These are phyloP conservation scores for Xylaria sp. DNA, from an alignment of 2,329 filamentous ascomycete genomes.

Conservation along the genomic window DNA sequence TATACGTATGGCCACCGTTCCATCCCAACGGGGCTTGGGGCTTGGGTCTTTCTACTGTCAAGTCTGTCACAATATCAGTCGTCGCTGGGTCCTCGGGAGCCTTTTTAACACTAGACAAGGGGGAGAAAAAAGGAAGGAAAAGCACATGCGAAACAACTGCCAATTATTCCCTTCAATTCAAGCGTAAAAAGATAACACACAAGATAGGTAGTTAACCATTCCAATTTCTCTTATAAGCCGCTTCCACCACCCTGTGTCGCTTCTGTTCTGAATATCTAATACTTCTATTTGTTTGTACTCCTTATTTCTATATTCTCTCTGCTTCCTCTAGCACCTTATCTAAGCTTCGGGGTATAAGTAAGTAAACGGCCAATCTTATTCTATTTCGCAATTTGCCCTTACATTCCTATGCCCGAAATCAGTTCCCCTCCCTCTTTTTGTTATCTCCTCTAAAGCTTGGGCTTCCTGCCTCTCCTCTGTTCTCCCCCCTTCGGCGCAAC, in stretches of 20 bases:
- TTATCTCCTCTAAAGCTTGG: constrained; percentile 16
- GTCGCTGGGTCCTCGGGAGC: constrained; percentile 23
- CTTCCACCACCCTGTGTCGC: constrained; percentile 3
- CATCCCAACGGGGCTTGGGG: constrained; percentile 16
- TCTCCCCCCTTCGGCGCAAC: background rate
- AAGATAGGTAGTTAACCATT: background rate
- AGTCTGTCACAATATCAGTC: constrained; percentile 23
- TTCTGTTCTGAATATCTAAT: constrained; percentile 8
- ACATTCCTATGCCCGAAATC: constrained; percentile 15
- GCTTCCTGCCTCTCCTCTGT: constrained; percentile 16
- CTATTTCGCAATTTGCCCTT: constrained; percentile 15
- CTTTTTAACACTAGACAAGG: background rate
- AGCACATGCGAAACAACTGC: constrained; percentile 29
- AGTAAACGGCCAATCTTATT: background rate
- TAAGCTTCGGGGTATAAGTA: background rate
- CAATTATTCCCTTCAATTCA: background rate
- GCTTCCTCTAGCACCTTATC: background rate
- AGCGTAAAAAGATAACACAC: background rate
- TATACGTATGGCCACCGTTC: constrained; percentile 31
- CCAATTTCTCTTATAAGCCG: constrained; percentile 19
- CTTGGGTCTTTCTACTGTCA: constrained; percentile 4
- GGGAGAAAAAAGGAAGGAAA: constrained; percentile 5
- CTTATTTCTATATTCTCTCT: background rate
- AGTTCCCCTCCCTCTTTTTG: background rate
- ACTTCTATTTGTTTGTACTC: background rate